A percentile compares a stretch with the other conserved stretches of the same genome.
Conservation (phyloP, 2,329 filamentous ascomycete species). For the Fusarium austroafricanum region DNA sequence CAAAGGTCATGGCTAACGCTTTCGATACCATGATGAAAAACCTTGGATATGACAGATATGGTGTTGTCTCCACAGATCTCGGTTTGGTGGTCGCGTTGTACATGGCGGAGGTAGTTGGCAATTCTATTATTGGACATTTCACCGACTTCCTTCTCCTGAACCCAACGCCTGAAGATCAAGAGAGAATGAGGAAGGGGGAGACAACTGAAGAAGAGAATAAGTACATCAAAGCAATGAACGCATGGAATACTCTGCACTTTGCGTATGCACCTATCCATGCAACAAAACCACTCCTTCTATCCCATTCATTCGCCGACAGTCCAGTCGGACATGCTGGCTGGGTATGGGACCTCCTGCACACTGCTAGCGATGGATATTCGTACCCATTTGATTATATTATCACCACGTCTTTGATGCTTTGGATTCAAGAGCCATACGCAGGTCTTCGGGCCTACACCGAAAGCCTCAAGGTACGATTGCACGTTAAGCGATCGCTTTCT, state of each 20-base stretch:
- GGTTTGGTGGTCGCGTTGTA: conserved; percentile 25
- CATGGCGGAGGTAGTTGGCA: not conserved
- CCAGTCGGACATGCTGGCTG: conserved; percentile 20
- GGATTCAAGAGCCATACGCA: conserved; percentile 25
- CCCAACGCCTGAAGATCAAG: conserved; percentile 7
- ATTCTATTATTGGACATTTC: conserved; percentile 1
- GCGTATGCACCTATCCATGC: not conserved
- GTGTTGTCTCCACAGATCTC: conserved; percentile 46
- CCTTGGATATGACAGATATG: conserved; percentile 53
- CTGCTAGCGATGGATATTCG: conserved; percentile 10
- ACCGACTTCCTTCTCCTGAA: not conserved
- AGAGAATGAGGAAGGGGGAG: not conserved
- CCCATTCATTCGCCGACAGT: conserved; percentile 13
- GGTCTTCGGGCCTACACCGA: conserved; percentile 10
- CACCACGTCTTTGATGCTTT: conserved; percentile 25
- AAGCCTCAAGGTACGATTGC: not conserved
- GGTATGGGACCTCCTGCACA: conserved; percentile 22
- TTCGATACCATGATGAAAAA: conserved; percentile 55
- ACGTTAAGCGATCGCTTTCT: not conserved
- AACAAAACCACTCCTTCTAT: conserved; percentile 7
- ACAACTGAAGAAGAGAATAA: conserved; percentile 4
- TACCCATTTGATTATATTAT: conserved; percentile 22
- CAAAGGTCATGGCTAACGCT: conserved; percentile 45
- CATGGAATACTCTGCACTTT: conserved; percentile 11
- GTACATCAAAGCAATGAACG: conserved; percentile 1